Percentiles rank a stretch among this genome's conserved stretches.
Evolutionary conservation across 768 basidiomycete genomes (phyloP).

Genomic region (Russula abietina): DNA sequence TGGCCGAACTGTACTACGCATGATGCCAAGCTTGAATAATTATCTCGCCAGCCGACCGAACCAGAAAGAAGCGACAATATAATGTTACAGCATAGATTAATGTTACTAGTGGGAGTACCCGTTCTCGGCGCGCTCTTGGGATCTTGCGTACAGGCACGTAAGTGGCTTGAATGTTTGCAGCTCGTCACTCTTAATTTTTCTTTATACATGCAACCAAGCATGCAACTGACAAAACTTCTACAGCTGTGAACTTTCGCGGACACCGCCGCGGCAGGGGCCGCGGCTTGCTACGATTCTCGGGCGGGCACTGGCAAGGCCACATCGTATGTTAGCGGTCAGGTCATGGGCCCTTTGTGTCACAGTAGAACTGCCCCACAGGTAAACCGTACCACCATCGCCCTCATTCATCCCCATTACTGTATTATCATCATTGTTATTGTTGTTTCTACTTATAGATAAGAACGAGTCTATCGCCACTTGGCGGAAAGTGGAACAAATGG

Average conservation of each 20-base stretch:
- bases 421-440: not conserved
- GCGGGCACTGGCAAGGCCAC: not conserved
- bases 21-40: no score
- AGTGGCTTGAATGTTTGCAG: no score
- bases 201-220: no score
- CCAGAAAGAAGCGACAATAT: no score
- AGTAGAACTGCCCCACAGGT: not conserved
- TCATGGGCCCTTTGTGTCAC: not conserved
- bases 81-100: no score
- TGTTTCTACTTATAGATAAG: not conserved
- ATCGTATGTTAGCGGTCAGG: not conserved
- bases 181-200: conserved; percentile 5
- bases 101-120: no score
- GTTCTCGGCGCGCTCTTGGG: no score
- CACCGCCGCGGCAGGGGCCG: not conserved
- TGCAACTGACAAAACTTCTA: not conserved
- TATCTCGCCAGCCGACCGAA: no score
- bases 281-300: not conserved
- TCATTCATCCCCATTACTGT: no score
- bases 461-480: not conserved
- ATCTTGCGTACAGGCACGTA: no score
- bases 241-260: not conserved
- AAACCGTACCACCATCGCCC: no score
- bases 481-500: not conserved
- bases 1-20: no score